Conservation (phyloP, 805 yeast genomes). For the Kodamaea hsintzibuensis region DNA sequence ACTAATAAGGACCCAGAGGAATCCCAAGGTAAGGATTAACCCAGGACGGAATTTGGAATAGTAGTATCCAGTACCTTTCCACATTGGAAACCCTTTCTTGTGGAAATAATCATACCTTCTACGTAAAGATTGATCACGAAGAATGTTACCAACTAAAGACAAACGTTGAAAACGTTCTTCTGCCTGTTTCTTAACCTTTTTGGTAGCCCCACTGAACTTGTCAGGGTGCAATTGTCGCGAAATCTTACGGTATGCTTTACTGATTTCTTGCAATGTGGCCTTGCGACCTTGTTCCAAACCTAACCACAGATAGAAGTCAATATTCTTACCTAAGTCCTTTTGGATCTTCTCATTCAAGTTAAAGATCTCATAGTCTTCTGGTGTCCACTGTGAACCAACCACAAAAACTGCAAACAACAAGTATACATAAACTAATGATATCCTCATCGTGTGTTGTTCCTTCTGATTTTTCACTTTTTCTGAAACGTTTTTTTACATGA, state of each 20-base stretch:
- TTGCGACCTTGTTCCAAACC: constrained; percentile 48
- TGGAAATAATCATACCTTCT: constrained; percentile 84
- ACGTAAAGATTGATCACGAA: constrained; percentile 54
- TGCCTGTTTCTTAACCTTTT: constrained; percentile 46
- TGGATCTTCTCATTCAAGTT: constrained; percentile 63
- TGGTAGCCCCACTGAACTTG: constrained; percentile 43
- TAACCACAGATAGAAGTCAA: constrained; percentile 70
- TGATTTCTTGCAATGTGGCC: constrained; percentile 54
- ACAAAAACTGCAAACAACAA: constrained; percentile 18
- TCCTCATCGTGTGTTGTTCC: not conserved
- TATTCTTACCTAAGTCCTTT: constrained; percentile 59
- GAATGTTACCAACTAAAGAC: constrained; percentile 71
- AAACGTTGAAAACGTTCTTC: constrained; percentile 76
- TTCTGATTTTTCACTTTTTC: not conserved
- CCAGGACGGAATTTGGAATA: constrained; percentile 73
- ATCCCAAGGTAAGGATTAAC: constrained; percentile 46
- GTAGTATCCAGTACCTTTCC: constrained; percentile 67
- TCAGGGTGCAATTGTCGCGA: constrained; percentile 86
- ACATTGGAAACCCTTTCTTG: constrained; percentile 81
- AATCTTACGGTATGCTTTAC: constrained; percentile 66
- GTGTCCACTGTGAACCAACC: constrained; percentile 49
- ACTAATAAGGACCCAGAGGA: constrained; percentile 53
- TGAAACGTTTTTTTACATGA: not conserved
- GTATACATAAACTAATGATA: not conserved
- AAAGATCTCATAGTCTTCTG: constrained; percentile 81